Evolutionary conservation across 169 alveolate species (phyloP).

Genomic region (Babesia divergens): DNA sequence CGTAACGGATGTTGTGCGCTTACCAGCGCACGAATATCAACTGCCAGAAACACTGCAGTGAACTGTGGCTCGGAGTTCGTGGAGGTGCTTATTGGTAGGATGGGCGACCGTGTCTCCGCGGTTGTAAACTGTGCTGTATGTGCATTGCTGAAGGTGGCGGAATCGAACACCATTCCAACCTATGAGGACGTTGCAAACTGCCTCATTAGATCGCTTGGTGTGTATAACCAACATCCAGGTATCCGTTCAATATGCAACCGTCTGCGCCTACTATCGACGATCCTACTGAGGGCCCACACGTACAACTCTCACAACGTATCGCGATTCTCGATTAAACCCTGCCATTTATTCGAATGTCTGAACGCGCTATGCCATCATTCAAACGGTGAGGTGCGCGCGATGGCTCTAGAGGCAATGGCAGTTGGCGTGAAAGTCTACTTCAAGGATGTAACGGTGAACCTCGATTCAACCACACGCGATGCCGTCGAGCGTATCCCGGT

Average conservation of each 20-base stretch:
- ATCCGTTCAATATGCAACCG: conserved; percentile 29
- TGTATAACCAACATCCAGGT: neutral
- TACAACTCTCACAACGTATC: conserved; percentile 21
- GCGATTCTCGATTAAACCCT: neutral
- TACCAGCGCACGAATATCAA: neutral
- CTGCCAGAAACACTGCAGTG: neutral
- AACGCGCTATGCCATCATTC: conserved; percentile 19
- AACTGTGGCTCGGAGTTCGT: neutral
- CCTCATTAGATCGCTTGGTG: conserved; percentile 11
- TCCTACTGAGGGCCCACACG: conserved; percentile 18
- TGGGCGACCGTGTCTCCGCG: conserved; percentile 36
- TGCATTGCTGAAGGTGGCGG: conserved; percentile 30
- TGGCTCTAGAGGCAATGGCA: conserved; percentile 12
- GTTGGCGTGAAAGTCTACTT: conserved; percentile 9
- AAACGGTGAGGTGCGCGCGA: conserved; percentile 25
- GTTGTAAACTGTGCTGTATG: conserved; percentile 32
- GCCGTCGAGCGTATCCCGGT: neutral
- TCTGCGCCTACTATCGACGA: conserved; percentile 13
- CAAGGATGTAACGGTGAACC: neutral
- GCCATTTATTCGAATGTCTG: neutral
- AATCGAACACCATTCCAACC: conserved; percentile 19
- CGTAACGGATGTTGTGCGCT: neutral
- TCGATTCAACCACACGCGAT: neutral
- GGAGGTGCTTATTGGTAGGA: conserved; percentile 3
- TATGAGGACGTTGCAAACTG: conserved; percentile 15